phyloP scores from a whole-genome alignment of 2,329 filamentous ascomycete species.

The Calonectria henricotiae region DNA sequence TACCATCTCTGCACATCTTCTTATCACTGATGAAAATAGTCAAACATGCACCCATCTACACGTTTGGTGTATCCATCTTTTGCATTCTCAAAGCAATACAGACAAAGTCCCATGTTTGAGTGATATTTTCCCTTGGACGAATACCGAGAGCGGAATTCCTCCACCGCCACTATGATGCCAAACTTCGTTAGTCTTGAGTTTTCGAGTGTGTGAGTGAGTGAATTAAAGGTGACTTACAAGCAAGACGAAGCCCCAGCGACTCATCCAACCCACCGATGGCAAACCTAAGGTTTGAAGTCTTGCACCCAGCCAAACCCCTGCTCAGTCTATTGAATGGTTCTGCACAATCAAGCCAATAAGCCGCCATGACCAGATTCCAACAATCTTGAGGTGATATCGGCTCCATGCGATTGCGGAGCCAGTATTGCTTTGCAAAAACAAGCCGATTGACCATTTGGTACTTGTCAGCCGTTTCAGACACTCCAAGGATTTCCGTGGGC shows the following conservation, averaged over 20 bases:
- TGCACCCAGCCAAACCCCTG: conserved; percentile 9
- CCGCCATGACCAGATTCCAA: conserved; percentile 14
- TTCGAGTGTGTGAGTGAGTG: too few species aligned
- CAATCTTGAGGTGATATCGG: conserved; percentile 3
- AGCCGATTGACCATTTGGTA: conserved; percentile 18
- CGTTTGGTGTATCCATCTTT: conserved; percentile 3
- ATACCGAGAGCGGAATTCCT: conserved; percentile 18
- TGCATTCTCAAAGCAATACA: conserved; percentile 14
- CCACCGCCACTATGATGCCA: background rate
- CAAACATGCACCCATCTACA: conserved; percentile 13
- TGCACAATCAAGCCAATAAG: conserved; percentile 15
- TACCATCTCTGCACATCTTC: background rate
- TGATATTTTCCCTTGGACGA: conserved; percentile 13
- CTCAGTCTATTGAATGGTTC: conserved; percentile 15
- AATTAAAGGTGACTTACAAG: background rate
- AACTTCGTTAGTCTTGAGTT: background rate
- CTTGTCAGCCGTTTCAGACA: conserved; percentile 5
- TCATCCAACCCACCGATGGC: conserved; percentile 11
- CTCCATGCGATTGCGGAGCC: conserved; percentile 6
- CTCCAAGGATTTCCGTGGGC: background rate
- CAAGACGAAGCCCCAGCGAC: conserved; percentile 4
- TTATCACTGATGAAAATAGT: background rate
- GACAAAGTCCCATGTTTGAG: conserved; percentile 6
- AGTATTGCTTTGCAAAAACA: conserved; percentile 13
- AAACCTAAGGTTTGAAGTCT: conserved; percentile 9